These are phyloP conservation scores for Wallemia hederae DNA, from an alignment of 1,284 basidiomycete species.

Conservation along the genomic window DNA sequence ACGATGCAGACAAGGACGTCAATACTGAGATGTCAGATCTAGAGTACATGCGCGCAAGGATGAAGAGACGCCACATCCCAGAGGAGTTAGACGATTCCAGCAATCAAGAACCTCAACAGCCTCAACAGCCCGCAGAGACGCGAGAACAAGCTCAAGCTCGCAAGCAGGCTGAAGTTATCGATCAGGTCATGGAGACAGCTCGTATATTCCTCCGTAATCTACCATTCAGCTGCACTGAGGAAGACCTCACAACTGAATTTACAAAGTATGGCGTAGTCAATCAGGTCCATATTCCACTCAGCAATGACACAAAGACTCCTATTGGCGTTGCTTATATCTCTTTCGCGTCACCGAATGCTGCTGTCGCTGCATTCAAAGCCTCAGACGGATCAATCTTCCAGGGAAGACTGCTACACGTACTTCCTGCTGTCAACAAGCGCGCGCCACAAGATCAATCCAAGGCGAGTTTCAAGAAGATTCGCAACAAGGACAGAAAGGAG, in stretches of 20 bases:
- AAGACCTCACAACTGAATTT: constrained; percentile 42
- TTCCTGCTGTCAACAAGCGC: constrained; percentile 45
- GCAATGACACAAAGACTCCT: constrained; percentile 31
- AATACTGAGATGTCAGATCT: background rate
- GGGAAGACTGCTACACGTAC: constrained; percentile 65
- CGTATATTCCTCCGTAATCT: constrained; percentile 78
- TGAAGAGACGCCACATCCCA: constrained; percentile 15
- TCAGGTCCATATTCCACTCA: constrained; percentile 58
- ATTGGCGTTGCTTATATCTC: constrained; percentile 42
- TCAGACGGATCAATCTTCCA: constrained; percentile 72
- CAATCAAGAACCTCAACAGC: background rate
- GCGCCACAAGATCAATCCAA: constrained; percentile 21
- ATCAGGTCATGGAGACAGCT: constrained; percentile 42
- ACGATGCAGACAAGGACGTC: constrained; percentile 25
- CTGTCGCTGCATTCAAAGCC: constrained; percentile 40
- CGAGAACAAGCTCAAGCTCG: constrained; percentile 14
- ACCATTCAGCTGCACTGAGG: constrained; percentile 48
- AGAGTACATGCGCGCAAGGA: constrained; percentile 19
- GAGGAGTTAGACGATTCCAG: constrained; percentile 22
- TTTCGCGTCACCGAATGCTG: constrained; percentile 33
- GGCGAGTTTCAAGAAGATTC: constrained; percentile 22
- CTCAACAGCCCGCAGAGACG: constrained; percentile 17
- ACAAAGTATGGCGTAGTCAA: constrained; percentile 33
- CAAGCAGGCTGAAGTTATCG: constrained; percentile 6
- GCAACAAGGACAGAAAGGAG: constrained; percentile 34